phyloP scores from a whole-genome alignment of 768 basidiomycete species.

The Amylocystis lapponica region DNA sequence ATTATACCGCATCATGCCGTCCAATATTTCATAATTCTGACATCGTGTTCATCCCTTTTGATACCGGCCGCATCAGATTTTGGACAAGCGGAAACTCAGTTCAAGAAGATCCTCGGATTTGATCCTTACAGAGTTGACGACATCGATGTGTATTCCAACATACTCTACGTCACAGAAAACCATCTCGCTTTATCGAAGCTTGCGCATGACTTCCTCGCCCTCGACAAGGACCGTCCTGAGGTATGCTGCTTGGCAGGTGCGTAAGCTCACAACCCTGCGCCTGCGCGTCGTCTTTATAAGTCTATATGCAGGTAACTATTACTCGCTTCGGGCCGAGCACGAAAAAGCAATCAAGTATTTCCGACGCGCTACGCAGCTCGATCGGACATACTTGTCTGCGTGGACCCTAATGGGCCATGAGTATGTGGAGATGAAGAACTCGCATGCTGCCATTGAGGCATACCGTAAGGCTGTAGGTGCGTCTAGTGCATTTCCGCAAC shows the following conservation, averaged over 20 bases:
- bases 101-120: slow-evolving; percentile 70
- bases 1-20: not conserved
- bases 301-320: slow-evolving; percentile 78
- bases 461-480: slow-evolving; percentile 92
- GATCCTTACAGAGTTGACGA: slow-evolving; percentile 93
- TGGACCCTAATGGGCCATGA: slow-evolving; percentile 99
- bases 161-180: slow-evolving; percentile 92
- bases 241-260: slow-evolving; percentile 92
- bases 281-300: not conserved
- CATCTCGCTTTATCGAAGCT: slow-evolving; percentile 82
- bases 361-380: slow-evolving; percentile 88
- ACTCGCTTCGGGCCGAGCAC: slow-evolving; percentile 88
- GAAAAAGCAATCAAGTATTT: slow-evolving; percentile 97
- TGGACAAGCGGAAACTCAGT: slow-evolving; percentile 76
- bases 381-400: slow-evolving; percentile 90
- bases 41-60: slow-evolving; percentile 1
- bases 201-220: slow-evolving; percentile 83
- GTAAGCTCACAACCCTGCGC: slow-evolving; percentile 20
- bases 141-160: slow-evolving; percentile 94
- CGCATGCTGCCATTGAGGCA: slow-evolving; percentile 96
- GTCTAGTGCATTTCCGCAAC: slow-evolving; percentile 16
- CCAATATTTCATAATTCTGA: not conserved
- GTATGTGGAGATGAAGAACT: slow-evolving; percentile 98
- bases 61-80: slow-evolving; percentile 70
- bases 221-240: slow-evolving; percentile 93